Evolutionary conservation across 1,284 basidiomycete genomes (phyloP), one percentile per base, ranked within the genome.

Genomic region (Flammula alnicola): DNA sequence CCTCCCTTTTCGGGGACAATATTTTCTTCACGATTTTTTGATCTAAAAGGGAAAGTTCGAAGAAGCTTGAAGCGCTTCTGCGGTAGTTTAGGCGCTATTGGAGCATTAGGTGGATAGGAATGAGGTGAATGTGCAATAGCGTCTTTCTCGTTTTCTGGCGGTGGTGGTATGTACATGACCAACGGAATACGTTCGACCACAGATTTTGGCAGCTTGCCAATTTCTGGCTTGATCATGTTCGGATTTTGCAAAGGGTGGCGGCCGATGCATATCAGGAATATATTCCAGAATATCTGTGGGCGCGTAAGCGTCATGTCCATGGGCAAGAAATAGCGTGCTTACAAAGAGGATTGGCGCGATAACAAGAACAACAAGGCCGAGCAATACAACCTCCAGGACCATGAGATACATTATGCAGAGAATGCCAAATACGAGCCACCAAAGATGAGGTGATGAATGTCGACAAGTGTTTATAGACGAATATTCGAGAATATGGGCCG

Each of bases 361-460:
- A 50, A 92, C 76, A 64, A 92, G 87, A 22, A 92, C 81, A 11
- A 90, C 71, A 50, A 91, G 70, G 16, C 84, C 85, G 11, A 91
- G 77, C 4, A 88, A 57, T 49, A 90, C 66, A 39, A 91, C 81
- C 65, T 92, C 88, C 33, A 88, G 69, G 16, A 87, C 78, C 73
- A 85, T 81, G 44, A 91, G 60, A 62, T 91, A 92, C 70, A 88
- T 83, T 41, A 88, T 80, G 67, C 85, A 84, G n/a, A 91, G 70
- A 54, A 92, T 82, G 29, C 79, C 83, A 64, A 92, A 91, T 27
- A 80, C 81, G 32, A 91, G 77, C 86, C 87, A 92, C 89, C 89
- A 92, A 26, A 92, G 69, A 58, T 91, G 85, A 4, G 89, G 89
- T 6, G 88, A 79, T 0, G 83, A 74, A 51, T 75, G 67, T 16